Conservation (phyloP, 257 asterid species). For the Plantago major region DNA sequence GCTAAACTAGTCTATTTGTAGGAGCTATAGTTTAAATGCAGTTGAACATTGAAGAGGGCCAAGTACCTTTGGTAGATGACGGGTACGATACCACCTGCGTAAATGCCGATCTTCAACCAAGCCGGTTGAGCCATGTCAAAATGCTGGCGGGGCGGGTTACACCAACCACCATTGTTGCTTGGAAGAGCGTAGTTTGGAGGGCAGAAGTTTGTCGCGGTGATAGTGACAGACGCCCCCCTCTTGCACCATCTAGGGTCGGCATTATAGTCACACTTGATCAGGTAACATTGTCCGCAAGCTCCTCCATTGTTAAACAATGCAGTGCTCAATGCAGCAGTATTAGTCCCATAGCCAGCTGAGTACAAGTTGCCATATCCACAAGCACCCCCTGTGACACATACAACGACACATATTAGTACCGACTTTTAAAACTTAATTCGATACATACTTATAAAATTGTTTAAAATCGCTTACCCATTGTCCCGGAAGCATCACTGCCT, state of each 20-base stretch:
- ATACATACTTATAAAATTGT: not conserved
- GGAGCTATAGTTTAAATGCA: not conserved
- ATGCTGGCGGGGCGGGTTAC: constrained; percentile 74
- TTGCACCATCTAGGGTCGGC: constrained; percentile 40
- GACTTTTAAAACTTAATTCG: not conserved
- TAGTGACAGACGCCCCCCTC: constrained; percentile 45
- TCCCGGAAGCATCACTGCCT: constrained; percentile 67
- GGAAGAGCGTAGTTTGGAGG: constrained; percentile 65
- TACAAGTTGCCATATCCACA: constrained; percentile 65
- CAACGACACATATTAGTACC: not conserved
- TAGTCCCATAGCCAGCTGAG: constrained; percentile 45
- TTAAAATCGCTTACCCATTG: constrained; percentile 44
- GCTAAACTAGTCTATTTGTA: not conserved
- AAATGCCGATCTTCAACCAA: constrained; percentile 62
- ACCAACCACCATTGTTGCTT: constrained; percentile 69
- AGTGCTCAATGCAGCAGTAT: constrained; percentile 67
- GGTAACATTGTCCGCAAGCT: constrained; percentile 63
- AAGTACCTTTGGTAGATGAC: constrained; percentile 55
- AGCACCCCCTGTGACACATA: constrained; percentile 42
- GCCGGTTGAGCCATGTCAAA: constrained; percentile 84
- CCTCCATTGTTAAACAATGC: constrained; percentile 58
- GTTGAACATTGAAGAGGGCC: not conserved
- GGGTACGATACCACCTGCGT: constrained; percentile 58
- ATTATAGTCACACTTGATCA: constrained; percentile 47
- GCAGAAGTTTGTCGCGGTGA: constrained; percentile 68